phyloP scores from a whole-genome alignment of 2,329 filamentous ascomycete species.

The Colletotrichum trifolii region DNA sequence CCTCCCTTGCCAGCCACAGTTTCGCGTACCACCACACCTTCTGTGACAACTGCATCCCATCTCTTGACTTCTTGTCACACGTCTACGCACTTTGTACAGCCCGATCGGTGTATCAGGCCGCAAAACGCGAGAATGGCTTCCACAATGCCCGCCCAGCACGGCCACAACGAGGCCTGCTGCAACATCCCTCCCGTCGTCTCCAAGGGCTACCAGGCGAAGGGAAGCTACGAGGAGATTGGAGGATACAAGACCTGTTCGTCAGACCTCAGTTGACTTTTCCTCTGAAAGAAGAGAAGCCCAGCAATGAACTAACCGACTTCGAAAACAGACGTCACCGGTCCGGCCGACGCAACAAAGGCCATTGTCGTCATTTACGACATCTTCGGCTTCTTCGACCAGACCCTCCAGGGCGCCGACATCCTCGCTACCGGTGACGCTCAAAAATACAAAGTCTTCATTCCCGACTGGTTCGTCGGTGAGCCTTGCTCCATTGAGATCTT shows the following conservation, averaged over 20 bases:
- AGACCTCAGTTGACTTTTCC: not conserved
- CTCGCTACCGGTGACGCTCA: conserved; percentile 65
- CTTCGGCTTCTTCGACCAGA: conserved; percentile 77
- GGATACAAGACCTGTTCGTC: conserved; percentile 63
- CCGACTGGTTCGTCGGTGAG: conserved; percentile 88
- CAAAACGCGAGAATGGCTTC: conserved; percentile 51
- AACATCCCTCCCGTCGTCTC: conserved; percentile 68
- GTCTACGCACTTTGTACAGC: not conserved
- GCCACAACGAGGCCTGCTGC: conserved; percentile 68
- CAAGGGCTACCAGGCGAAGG: conserved; percentile 65
- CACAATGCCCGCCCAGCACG: conserved; percentile 61
- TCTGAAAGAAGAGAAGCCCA: too few relatives aligned
- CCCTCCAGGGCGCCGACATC: conserved; percentile 77
- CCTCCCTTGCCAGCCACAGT: conserved; percentile 2
- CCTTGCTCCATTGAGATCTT: conserved; percentile 70
- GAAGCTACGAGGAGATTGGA: conserved; percentile 66
- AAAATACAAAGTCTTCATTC: conserved; percentile 89
- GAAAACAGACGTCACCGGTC: conserved; percentile 59
- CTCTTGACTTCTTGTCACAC: conserved; percentile 6
- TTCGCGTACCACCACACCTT: conserved; percentile 16
- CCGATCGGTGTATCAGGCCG: conserved; percentile 8
- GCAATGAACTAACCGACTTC: not conserved
- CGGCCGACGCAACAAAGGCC: conserved; percentile 63
- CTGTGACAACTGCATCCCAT: not conserved
- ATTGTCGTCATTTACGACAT: conserved; percentile 74